Percentiles rank a stretch among this genome's conserved stretches.
phyloP scores from a whole-genome alignment of 2,329 filamentous ascomycete species.

The Fusarium pseudonygamai region DNA sequence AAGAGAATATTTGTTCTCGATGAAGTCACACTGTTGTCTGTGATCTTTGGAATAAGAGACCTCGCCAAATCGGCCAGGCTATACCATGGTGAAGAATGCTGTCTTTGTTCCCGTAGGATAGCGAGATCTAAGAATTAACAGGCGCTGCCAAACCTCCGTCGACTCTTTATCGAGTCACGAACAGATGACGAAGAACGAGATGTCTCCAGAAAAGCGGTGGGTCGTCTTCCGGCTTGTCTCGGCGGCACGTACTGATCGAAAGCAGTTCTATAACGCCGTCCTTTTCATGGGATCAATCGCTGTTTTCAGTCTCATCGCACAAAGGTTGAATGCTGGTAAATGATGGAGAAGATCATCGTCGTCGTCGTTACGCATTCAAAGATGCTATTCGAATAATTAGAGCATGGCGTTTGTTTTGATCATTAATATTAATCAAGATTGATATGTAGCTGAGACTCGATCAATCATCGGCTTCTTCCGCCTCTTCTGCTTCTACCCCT shows the following conservation, averaged over 20 bases:
- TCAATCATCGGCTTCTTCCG: slow-evolving; percentile 45
- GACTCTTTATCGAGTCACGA: slow-evolving; percentile 93
- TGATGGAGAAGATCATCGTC: slow-evolving; percentile 30
- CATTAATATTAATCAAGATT: background rate
- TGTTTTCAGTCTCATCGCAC: slow-evolving; percentile 91
- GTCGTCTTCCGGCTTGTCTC: background rate
- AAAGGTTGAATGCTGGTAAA: slow-evolving; percentile 74
- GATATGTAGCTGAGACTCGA: slow-evolving; percentile 2
- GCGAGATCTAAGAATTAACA: slow-evolving; percentile 45
- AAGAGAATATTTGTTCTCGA: background rate
- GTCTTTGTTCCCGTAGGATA: background rate
- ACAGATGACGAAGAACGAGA: slow-evolving; percentile 94
- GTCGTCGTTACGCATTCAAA: background rate
- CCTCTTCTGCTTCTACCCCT: slow-evolving; percentile 43
- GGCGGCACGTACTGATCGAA: slow-evolving; percentile 17
- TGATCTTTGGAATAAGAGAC: background rate
- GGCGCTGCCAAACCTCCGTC: slow-evolving; percentile 91
- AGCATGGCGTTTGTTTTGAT: slow-evolving; percentile 8
- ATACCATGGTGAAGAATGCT: slow-evolving; percentile 30
- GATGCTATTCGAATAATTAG: background rate
- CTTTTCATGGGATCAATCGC: slow-evolving; percentile 97
- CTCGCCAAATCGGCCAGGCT: background rate
- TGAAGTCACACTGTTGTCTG: background rate
- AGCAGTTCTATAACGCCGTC: slow-evolving; percentile 95
- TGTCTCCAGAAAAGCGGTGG: slow-evolving; percentile 89